Percentiles rank a stretch among this genome's conserved stretches.
These are phyloP conservation scores for Hypoxylon sp. DNA, from an alignment of 2,329 filamentous ascomycete species.

Conservation along the genomic window DNA sequence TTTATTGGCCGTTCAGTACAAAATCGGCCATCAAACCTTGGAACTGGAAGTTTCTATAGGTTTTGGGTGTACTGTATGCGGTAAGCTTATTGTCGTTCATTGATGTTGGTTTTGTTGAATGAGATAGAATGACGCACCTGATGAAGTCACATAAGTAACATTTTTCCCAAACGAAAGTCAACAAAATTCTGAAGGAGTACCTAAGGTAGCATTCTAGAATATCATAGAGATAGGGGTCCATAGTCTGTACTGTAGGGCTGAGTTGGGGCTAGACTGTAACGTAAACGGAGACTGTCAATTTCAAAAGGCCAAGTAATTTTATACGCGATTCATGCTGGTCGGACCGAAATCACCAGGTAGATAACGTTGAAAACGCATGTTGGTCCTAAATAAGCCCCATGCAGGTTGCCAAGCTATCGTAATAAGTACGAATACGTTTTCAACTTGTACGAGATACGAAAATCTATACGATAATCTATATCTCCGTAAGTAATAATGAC, in stretches of 20 bases:
- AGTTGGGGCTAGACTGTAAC: neutral
- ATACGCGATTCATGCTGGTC: slow-evolving; percentile 16
- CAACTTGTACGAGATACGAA: neutral
- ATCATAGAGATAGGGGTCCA: neutral
- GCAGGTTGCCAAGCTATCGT: neutral
- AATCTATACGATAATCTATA: neutral
- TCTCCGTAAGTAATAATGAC: neutral
- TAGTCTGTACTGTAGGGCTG: neutral
- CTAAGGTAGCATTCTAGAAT: neutral
- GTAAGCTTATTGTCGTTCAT: slow-evolving; percentile 4
- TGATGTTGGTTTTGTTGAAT: neutral
- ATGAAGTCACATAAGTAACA: slow-evolving; percentile 13
- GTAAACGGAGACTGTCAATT: neutral
- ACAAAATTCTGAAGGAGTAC: neutral
- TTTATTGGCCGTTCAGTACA: neutral
- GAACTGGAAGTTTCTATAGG: slow-evolving; percentile 15
- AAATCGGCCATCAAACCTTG: slow-evolving; percentile 8
- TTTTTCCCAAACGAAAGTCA: neutral
- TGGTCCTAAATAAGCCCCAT: neutral
- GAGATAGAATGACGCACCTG: slow-evolving; percentile 16
- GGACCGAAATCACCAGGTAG: slow-evolving; percentile 3
- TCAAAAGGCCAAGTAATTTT: neutral
- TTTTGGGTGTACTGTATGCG: neutral
- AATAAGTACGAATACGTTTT: neutral
- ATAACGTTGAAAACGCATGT: neutral